phyloP scores from a whole-genome alignment of 352 stramenopile species.

The Phytophthora meadii region DNA sequence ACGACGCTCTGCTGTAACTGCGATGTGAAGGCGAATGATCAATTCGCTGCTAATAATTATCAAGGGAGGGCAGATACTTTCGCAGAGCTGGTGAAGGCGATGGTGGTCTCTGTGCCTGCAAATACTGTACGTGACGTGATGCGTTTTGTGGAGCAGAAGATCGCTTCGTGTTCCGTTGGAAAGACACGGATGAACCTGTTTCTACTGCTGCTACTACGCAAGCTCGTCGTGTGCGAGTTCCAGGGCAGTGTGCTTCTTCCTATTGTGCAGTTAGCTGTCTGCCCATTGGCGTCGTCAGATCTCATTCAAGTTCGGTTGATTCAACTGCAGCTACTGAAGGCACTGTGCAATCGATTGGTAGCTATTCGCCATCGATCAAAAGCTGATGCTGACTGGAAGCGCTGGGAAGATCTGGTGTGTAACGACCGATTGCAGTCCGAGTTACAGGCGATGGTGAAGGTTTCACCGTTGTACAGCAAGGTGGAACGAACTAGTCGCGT shows the following conservation, averaged over 20 bases:
- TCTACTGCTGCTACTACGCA: conserved; percentile 59
- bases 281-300: conserved; percentile 38
- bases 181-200: conserved; percentile 61
- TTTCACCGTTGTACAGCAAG: conserved; percentile 8
- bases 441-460: conserved; percentile 39
- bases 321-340: conserved; percentile 60
- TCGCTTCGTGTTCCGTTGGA: conserved; percentile 48
- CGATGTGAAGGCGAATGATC: conserved; percentile 10
- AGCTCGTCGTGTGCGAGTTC: conserved; percentile 42
- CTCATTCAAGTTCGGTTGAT: conserved; percentile 50
- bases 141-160: conserved; percentile 55
- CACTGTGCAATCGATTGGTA: conserved; percentile 47
- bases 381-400: conserved; percentile 25
- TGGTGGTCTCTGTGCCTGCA: conserved; percentile 34
- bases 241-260: conserved; percentile 36
- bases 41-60: conserved; percentile 13
- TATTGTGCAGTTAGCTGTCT: conserved; percentile 53
- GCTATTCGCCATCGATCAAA: conserved; percentile 19
- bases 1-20: conserved; percentile 67
- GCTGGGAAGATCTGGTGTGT: conserved; percentile 47
- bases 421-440: conserved; percentile 61
- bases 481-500: conserved; percentile 42
- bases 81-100: conserved; percentile 54
- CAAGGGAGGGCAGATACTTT: conserved; percentile 44
- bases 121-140: conserved; percentile 35